Percentiles rank a stretch among this genome's conserved stretches.
Conservation (phyloP, 371 early-diverging fungal species). For the Lichtheimia hyalospora region DNA sequence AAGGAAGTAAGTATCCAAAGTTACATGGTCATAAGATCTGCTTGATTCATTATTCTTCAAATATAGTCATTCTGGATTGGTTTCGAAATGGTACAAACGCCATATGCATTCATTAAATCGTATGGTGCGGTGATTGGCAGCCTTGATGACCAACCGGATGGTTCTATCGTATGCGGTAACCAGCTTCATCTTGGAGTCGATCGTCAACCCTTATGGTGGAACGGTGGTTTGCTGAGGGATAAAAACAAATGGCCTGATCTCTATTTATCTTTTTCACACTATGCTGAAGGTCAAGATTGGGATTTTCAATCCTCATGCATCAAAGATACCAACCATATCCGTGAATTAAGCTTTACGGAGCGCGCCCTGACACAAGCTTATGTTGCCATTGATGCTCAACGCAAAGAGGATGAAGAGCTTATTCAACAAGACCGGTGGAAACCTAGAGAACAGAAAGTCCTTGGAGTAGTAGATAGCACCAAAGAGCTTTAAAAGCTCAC, state of each 20-base stretch:
- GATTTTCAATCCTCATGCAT: constrained; percentile 34
- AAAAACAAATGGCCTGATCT: constrained; percentile 36
- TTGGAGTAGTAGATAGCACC: no score
- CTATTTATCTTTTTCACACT: constrained; percentile 30
- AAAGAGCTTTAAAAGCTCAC: no score
- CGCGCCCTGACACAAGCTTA: constrained; percentile 12
- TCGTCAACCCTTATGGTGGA: constrained; percentile 49
- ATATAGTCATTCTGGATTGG: constrained; percentile 58
- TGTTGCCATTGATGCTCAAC: constrained; percentile 17
- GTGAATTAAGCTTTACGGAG: constrained; percentile 13
- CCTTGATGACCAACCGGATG: constrained; percentile 42
- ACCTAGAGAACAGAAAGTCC: background rate
- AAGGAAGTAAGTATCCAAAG: constrained; percentile 42
- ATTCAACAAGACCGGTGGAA: constrained; percentile 20
- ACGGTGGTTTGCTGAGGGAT: constrained; percentile 48
- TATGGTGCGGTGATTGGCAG: constrained; percentile 59
- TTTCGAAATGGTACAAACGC: constrained; percentile 57
- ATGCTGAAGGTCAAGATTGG: constrained; percentile 36
- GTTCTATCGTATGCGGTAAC: constrained; percentile 51
- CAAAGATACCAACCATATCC: constrained; percentile 26
- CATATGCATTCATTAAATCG: constrained; percentile 53
- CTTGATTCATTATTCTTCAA: background rate
- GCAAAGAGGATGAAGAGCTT: constrained; percentile 17
- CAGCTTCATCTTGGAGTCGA: constrained; percentile 45
- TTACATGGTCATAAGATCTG: background rate